Conservation (phyloP, 139 green algal species). For the Desmodesmus armatus region DNA sequence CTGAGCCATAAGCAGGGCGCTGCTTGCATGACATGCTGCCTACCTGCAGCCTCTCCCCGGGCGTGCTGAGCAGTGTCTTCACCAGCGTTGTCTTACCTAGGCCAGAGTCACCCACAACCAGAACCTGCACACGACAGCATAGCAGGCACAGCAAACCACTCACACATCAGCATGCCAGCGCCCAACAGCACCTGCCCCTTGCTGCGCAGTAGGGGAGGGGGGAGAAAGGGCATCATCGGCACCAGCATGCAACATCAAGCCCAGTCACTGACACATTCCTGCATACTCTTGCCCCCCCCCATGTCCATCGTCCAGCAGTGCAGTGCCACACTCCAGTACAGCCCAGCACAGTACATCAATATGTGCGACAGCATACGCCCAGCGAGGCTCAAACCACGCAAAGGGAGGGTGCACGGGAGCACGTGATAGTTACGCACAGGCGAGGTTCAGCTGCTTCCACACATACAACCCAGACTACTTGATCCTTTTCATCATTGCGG, state of each 20-base stretch:
- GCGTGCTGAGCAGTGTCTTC: conserved; percentile 70
- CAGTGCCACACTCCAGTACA: no score
- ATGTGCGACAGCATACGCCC: no score
- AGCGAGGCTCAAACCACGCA: no score
- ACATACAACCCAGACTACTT: not conserved
- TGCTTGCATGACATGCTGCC: no score
- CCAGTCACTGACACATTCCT: no score
- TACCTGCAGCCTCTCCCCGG: conserved; percentile 68
- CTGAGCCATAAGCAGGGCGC: no score
- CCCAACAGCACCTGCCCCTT: not conserved
- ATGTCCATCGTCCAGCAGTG: no score
- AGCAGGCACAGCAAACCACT: not conserved
- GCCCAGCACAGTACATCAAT: no score
- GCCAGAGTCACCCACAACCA: conserved; percentile 73
- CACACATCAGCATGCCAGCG: not conserved
- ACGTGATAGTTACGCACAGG: no score
- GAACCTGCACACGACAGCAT: conserved; percentile 54
- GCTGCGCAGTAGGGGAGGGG: not conserved
- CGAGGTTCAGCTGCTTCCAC: not conserved
- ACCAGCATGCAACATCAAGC: no score
- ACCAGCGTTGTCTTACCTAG: conserved; percentile 81
- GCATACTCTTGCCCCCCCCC: no score
- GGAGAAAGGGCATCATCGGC: not conserved
- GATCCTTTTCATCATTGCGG: not conserved
- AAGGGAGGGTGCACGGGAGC: no score